phyloP scores from a whole-genome alignment of 1,284 basidiomycete genomes.

The Cystobasidium sp. region DNA sequence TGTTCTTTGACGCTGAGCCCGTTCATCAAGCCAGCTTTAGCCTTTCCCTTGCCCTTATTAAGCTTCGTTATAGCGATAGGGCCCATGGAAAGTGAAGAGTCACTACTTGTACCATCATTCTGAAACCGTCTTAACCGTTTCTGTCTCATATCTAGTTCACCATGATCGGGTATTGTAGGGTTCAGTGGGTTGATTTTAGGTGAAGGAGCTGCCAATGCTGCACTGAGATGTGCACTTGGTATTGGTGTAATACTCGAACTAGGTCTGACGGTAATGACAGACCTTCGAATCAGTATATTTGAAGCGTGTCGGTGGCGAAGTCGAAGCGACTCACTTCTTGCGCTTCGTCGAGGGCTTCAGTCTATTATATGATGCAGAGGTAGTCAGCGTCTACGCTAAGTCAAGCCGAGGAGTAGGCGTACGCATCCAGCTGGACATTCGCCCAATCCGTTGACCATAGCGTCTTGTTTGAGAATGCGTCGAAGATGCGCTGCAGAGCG shows the following conservation, averaged over 20 bases:
- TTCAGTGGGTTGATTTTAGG: constrained; percentile 17
- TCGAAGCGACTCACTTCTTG: constrained; percentile 58
- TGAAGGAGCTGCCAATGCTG: constrained; percentile 7
- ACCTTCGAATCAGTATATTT: neutral
- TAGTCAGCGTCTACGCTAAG: neutral
- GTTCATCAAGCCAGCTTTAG: constrained; percentile 41
- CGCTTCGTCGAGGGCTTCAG: constrained; percentile 69
- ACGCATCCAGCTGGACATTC: constrained; percentile 79
- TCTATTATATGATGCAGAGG: constrained; percentile 58
- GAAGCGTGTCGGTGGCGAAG: neutral
- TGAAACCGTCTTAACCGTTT: constrained; percentile 43
- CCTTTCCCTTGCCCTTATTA: constrained; percentile 36
- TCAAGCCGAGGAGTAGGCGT: constrained; percentile 47
- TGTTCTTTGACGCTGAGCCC: constrained; percentile 43
- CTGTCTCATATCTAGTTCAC: constrained; percentile 41
- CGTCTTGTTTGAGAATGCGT: constrained; percentile 64
- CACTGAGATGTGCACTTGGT: constrained; percentile 35
- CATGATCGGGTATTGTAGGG: constrained; percentile 22
- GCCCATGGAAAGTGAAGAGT: constrained; percentile 20
- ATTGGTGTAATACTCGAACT: constrained; percentile 22
- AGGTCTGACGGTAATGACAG: neutral
- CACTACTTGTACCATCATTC: constrained; percentile 33
- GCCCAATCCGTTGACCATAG: constrained; percentile 89
- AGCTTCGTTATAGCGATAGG: constrained; percentile 25
- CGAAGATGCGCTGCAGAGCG: constrained; percentile 53